Base-by-base conservation (phyloP, 2,329 filamentous ascomycete species). In the Curvularia lunata region DNA sequence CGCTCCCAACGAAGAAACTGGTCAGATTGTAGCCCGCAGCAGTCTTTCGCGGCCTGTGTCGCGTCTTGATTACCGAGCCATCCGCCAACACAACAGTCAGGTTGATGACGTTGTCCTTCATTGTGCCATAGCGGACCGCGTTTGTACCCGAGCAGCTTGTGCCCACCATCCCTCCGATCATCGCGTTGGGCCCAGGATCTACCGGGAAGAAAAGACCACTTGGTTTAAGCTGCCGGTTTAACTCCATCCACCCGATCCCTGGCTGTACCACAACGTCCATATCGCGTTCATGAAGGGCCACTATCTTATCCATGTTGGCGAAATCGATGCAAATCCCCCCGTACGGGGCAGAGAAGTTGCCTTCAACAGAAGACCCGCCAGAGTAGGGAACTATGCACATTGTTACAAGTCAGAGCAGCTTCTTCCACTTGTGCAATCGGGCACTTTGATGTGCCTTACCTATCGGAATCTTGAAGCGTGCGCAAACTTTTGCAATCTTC, bases 11-110 rank as follows among this genome's bases (percentile, higher is more conserved):
- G 77, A 97, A 95, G 58, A 96, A 85, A 69, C 89, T 89, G 2
- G 92, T 97, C 50, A 97, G 84, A 75, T 97, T 92, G 78, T 97
- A 97, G 25, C 93, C 93, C 32, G 93, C 93, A 54, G 89, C 92
- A 71, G 90, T 93, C 82, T 97, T 97, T 66, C 92, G 86, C 10
- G 92, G 92, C 48, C 92, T 85, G 77, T 96, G 91, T 62, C 91
- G 85, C 12, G 93, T 97, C 82, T 93, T 94, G 79, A 97, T 89
- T 50, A 97, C 79, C 1, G 92, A 96, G 47, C 92, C 92, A 76
- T 97, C 92, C 18, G 92, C 92, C 68, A 97, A 83, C 12, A 97
- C 92, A 4, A 96, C 91, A 0, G 92, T 97, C 64, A 97, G 79
- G 52, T 86, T 90, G 23, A 96, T 80, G 16, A 97, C 92, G 92